Conservation (phyloP, 495 filamentous ascomycete genomes). For the Lepraria neglecta region DNA sequence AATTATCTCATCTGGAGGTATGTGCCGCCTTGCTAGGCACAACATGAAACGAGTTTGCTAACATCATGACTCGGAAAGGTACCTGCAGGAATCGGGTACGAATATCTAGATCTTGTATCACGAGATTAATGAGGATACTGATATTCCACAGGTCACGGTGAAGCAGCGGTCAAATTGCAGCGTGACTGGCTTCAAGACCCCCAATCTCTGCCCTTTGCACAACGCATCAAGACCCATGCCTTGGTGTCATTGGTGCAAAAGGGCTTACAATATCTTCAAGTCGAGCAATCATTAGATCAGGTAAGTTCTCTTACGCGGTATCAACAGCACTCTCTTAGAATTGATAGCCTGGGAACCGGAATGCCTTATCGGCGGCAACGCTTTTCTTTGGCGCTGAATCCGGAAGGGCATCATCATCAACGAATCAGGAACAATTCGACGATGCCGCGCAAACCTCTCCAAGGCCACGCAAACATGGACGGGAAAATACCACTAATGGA, state of each 20-base stretch:
- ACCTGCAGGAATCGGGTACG: conserved; percentile 84
- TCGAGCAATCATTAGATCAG: conserved; percentile 56
- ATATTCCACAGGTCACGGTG: conserved; percentile 45
- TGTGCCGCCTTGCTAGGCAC: conserved; percentile 30
- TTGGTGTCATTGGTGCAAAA: conserved; percentile 70
- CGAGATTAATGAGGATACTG: conserved; percentile 8
- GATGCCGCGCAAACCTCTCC: conserved; percentile 30
- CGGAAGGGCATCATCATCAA: conserved; percentile 23
- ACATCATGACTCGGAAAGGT: conserved; percentile 49
- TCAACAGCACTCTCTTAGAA: not conserved
- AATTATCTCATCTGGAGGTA: conserved; percentile 99
- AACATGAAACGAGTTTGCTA: conserved; percentile 23
- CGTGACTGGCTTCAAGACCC: conserved; percentile 70
- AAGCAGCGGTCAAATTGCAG: conserved; percentile 73
- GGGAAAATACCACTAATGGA: conserved; percentile 35
- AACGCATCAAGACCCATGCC: conserved; percentile 66
- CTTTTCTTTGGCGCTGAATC: conserved; percentile 48
- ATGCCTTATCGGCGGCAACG: conserved; percentile 29
- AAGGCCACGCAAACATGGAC: conserved; percentile 35
- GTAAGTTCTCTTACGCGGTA: conserved; percentile 37
- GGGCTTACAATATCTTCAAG: conserved; percentile 67
- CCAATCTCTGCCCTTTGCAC: conserved; percentile 68
- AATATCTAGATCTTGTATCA: conserved; percentile 23
- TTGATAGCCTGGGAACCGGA: conserved; percentile 15
- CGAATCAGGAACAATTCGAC: conserved; percentile 20